phyloP scores from a whole-genome alignment of 1,139 yeast genomes.

The Pichia sp. region DNA sequence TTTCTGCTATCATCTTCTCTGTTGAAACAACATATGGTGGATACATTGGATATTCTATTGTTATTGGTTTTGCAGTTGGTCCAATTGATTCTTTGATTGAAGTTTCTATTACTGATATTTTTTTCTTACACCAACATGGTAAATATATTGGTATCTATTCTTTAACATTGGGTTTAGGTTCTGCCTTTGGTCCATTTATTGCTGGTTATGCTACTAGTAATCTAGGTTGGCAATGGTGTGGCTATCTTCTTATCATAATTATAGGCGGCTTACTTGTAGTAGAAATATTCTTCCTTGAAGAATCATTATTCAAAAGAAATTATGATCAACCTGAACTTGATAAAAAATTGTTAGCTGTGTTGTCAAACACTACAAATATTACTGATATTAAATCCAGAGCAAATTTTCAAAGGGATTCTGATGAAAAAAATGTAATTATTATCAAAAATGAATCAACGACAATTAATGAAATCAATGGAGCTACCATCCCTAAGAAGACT shows the following conservation, averaged over 20 bases:
- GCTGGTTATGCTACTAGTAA: conserved; percentile 37
- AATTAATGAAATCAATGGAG: conserved; percentile 13
- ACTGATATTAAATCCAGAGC: conserved; percentile 2
- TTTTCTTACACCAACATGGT: conserved; percentile 44
- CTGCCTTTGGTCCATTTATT: conserved; percentile 41
- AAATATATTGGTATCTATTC: conserved; percentile 35
- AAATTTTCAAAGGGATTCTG: not conserved
- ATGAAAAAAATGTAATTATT: conserved; percentile 1
- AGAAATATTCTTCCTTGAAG: conserved; percentile 40
- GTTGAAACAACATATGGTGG: conserved; percentile 28
- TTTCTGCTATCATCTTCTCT: conserved; percentile 34
- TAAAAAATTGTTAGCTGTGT: conserved; percentile 18
- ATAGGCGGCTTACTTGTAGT: conserved; percentile 33
- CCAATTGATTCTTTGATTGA: conserved; percentile 46
- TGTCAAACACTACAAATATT: conserved; percentile 16
- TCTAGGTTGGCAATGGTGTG: conserved; percentile 41
- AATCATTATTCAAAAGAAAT: conserved; percentile 28
- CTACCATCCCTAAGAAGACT: conserved; percentile 26
- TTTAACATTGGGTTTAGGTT: conserved; percentile 40
- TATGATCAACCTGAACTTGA: conserved; percentile 11
- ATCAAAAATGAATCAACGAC: conserved; percentile 3
- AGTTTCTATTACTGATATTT: conserved; percentile 42
- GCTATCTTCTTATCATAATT: conserved; percentile 35
- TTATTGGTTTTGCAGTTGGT: conserved; percentile 42
- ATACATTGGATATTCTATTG: conserved; percentile 32